These are phyloP conservation scores for Infundibulicybe gibba DNA, from an alignment of 768 basidiomycete genomes.

Conservation along the genomic window DNA sequence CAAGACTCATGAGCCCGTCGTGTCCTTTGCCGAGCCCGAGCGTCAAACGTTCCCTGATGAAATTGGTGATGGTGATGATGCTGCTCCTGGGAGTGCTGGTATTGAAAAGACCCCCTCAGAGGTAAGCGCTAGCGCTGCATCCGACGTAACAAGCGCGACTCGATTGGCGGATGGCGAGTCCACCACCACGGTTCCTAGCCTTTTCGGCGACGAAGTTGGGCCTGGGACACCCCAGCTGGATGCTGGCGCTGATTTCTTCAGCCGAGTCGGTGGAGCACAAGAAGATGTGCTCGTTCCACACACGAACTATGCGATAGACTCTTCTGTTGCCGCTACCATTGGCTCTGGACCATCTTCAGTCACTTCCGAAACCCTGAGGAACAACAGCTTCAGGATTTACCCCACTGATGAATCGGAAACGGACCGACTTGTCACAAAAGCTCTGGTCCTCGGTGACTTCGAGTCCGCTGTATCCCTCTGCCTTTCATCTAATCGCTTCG, in stretches of 20 bases:
- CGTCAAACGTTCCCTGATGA: slow-evolving; percentile 37
- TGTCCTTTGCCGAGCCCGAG: slow-evolving; percentile 83
- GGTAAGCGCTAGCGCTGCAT: slow-evolving; percentile 58
- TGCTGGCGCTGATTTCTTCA: slow-evolving; percentile 86
- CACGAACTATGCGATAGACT: slow-evolving; percentile 75
- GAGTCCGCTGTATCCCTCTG: slow-evolving; percentile 88
- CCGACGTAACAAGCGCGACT: slow-evolving; percentile 54
- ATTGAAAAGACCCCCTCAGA: slow-evolving; percentile 70
- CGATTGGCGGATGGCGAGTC: slow-evolving; percentile 69
- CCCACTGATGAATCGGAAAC: slow-evolving; percentile 83
- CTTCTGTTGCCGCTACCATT: slow-evolving; percentile 91
- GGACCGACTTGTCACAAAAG: slow-evolving; percentile 86
- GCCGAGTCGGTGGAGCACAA: slow-evolving; percentile 58
- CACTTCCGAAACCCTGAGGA: slow-evolving; percentile 69
- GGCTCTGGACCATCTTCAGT: slow-evolving; percentile 89
- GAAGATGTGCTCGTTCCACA: slow-evolving; percentile 68
- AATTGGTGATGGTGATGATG: slow-evolving; percentile 35
- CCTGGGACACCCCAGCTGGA: slow-evolving; percentile 64
- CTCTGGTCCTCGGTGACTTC: slow-evolving; percentile 95
- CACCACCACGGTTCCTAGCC: slow-evolving; percentile 80
- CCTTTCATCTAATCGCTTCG: slow-evolving; percentile 83
- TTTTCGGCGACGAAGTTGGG: slow-evolving; percentile 78
- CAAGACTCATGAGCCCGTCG: slow-evolving; percentile 67
- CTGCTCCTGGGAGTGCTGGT: slow-evolving; percentile 17
- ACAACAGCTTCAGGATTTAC: slow-evolving; percentile 87